Percentiles rank a stretch among this genome's conserved stretches.
Conservation (phyloP, 805 yeast species). For the Spathaspora boniae region DNA sequence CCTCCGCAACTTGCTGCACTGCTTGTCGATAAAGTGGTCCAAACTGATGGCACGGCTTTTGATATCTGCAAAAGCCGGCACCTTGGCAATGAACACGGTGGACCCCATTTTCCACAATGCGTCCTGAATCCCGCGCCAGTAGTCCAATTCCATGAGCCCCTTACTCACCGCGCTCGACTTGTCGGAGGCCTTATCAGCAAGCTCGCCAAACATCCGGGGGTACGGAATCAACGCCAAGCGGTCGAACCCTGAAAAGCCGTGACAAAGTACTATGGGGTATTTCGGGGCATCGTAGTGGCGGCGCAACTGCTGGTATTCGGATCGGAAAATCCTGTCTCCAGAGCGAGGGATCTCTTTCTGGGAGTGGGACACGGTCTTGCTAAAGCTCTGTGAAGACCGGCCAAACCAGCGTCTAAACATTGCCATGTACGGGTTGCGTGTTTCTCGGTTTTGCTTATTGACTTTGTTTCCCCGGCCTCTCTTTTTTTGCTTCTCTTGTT, state of each 20-base stretch:
- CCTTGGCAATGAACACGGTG: slow-evolving; percentile 66
- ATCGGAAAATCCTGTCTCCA: neutral
- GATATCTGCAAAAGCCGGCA: slow-evolving; percentile 79
- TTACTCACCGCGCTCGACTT: slow-evolving; percentile 7
- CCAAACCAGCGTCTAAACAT: too few species aligned
- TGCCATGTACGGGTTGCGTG: too few species aligned
- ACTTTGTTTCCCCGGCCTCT: too few species aligned
- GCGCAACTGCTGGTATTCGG: slow-evolving; percentile 11
- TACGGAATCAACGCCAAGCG: slow-evolving; percentile 24
- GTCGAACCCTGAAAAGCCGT: slow-evolving; percentile 85
- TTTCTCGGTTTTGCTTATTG: too few species aligned
- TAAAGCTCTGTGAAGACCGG: too few species aligned
- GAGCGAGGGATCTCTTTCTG: slow-evolving; percentile 3
- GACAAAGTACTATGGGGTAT: slow-evolving; percentile 77
- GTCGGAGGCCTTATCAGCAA: neutral
- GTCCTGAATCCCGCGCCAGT: slow-evolving; percentile 78
- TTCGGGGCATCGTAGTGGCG: slow-evolving; percentile 55
- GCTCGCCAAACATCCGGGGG: slow-evolving; percentile 6
- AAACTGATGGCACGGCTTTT: slow-evolving; percentile 61
- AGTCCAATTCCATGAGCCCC: slow-evolving; percentile 49
- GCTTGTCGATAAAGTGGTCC: slow-evolving; percentile 44
- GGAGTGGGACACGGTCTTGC: too few species aligned
- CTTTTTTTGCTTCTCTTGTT: too few species aligned
- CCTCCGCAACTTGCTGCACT: slow-evolving; percentile 19
- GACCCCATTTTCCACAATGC: slow-evolving; percentile 62